Evolutionary conservation across 164 flowering plant genomes (phyloP).

Genomic region (Stephania japonica): DNA sequence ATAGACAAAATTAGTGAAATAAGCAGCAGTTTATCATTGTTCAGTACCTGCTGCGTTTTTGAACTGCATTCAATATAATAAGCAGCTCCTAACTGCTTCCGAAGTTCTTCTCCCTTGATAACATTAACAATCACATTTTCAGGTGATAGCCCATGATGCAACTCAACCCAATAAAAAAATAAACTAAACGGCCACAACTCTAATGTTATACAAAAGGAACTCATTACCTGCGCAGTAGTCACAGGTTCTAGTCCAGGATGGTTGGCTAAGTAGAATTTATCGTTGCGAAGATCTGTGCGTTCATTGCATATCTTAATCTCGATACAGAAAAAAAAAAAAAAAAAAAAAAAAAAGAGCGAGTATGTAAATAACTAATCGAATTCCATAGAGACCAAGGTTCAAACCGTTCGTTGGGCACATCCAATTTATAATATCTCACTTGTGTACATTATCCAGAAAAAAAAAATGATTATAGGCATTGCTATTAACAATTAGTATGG

Average conservation of each 20-base stretch:
- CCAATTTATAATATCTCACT: too few species aligned
- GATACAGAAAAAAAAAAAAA: neutral
- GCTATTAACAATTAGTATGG: too few species aligned
- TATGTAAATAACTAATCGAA: neutral
- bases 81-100: conserved; percentile 86
- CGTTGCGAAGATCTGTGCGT: conserved; percentile 86
- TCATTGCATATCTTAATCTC: conserved; percentile 9
- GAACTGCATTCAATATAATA: conserved; percentile 97
- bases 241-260: conserved; percentile 94
- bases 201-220: conserved; percentile 7
- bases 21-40: neutral
- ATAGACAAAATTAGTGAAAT: neutral
- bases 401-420: too few species aligned
- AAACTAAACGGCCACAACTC: neutral
- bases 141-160: conserved; percentile 2
- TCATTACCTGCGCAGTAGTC: conserved; percentile 69
- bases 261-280: conserved; percentile 84
- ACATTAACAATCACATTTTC: conserved; percentile 5
- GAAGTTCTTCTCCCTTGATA: conserved; percentile 91
- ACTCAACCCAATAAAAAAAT: conserved; percentile 2
- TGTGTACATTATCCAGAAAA: too few species aligned
- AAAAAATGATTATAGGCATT: too few species aligned
- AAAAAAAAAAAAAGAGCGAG: neutral
- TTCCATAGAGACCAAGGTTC: too few species aligned
- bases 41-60: conserved; percentile 91